These are phyloP conservation scores for Backusella luteola DNA, from an alignment of 192 early-diverging fungal genomes.

Conservation along the genomic window DNA sequence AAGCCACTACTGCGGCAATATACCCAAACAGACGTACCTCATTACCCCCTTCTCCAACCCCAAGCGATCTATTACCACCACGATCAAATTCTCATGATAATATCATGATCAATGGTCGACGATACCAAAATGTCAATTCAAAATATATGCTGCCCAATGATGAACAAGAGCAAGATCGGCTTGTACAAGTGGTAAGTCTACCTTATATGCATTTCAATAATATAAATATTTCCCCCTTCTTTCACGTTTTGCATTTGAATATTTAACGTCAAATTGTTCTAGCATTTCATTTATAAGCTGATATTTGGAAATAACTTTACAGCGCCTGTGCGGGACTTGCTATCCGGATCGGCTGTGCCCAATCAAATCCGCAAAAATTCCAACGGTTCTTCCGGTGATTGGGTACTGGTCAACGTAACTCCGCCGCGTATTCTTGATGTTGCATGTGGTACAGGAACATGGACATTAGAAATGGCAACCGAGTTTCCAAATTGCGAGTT, in stretches of 20 bases:
- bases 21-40: background rate
- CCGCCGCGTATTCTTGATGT: background rate
- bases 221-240: background rate
- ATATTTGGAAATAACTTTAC: slow-evolving; percentile 25
- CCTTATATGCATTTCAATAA: background rate
- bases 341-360: background rate
- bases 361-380: slow-evolving; percentile 1
- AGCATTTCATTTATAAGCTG: slow-evolving; percentile 1
- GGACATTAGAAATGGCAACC: slow-evolving; percentile 41
- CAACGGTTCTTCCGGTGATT: background rate
- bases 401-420: background rate
- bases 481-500: slow-evolving; percentile 32
- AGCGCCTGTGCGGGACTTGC: slow-evolving; percentile 22
- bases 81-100: background rate
- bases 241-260: too few species aligned
- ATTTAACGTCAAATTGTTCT: background rate
- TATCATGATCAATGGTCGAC: slow-evolving; percentile 7
- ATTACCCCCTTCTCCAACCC: background rate
- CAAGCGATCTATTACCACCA: background rate
- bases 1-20: background rate
- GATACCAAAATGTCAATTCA: slow-evolving; percentile 20
- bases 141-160: slow-evolving; percentile 30
- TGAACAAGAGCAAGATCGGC: slow-evolving; percentile 32
- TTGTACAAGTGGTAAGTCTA: slow-evolving; percentile 23
- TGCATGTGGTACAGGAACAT: slow-evolving; percentile 15